Evolutionary conservation across 2,329 filamentous ascomycete species (phyloP).

Genomic region (Diaporthe citriasiana): DNA sequence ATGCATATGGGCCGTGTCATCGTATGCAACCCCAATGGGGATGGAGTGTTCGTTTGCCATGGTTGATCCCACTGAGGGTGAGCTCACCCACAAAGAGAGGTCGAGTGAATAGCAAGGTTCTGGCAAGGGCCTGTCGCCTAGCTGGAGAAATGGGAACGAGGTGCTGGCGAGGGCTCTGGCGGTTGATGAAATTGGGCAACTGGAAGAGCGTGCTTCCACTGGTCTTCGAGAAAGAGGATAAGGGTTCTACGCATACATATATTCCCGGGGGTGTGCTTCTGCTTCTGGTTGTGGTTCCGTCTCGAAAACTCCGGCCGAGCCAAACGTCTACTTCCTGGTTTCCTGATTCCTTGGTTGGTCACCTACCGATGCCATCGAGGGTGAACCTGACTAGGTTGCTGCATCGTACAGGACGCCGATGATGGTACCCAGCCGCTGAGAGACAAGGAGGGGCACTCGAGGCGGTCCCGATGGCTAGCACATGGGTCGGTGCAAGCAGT

Average conservation of each 20-base stretch:
- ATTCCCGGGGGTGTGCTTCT: conserved; percentile 11
- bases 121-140: background rate
- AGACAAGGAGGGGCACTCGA: conserved; percentile 27
- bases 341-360: conserved; percentile 3
- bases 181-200: conserved; percentile 14
- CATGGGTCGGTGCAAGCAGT: conserved; percentile 6
- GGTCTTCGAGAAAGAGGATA: conserved; percentile 1
- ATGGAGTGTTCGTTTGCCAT: conserved; percentile 32
- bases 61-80: background rate
- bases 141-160: background rate
- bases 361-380: conserved; percentile 20
- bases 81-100: background rate
- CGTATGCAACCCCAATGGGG: conserved; percentile 25
- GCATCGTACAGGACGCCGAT: conserved; percentile 1
- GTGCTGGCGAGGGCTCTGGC: background rate
- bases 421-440: conserved; percentile 28
- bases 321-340: conserved; percentile 6
- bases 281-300: background rate
- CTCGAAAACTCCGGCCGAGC: conserved; percentile 19
- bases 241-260: conserved; percentile 22
- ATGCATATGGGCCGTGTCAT: conserved; percentile 2
- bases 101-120: background rate
- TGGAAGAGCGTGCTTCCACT: background rate
- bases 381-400: conserved; percentile 2
- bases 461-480: background rate